These are phyloP conservation scores for Stephanodiscus minutulus DNA, from an alignment of 108 stramenopile species.

Conservation along the genomic window DNA sequence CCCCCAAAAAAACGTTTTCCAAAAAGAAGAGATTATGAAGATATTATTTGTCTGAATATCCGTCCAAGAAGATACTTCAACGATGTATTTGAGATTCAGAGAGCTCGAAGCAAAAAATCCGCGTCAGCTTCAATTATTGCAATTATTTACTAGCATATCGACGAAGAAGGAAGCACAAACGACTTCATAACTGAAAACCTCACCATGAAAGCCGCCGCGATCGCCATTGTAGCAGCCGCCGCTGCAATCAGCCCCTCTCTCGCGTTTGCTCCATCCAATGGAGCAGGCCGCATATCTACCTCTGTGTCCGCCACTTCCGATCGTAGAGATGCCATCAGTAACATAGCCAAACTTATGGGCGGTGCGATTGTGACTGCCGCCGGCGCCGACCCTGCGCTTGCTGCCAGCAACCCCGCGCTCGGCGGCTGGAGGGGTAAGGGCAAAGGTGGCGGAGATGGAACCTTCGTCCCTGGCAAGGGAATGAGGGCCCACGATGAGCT, in stretches of 20 bases:
- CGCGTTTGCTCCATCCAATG: conserved; percentile 37
- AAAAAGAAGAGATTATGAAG: no score
- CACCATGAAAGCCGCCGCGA: conserved; percentile 32
- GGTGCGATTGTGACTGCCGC: conserved; percentile 33
- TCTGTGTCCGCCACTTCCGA: conserved; percentile 38
- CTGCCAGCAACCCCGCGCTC: conserved; percentile 37
- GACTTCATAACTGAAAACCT: no score
- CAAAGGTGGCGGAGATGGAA: conserved; percentile 26
- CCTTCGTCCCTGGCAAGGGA: conserved; percentile 24
- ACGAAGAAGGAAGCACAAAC: no score
- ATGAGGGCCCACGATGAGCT: conserved; percentile 44
- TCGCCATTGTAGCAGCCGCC: conserved; percentile 30
- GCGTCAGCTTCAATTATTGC: no score
- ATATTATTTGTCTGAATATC: no score
- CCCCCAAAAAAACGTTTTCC: no score
- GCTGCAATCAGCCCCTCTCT: conserved; percentile 20
- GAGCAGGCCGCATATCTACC: conserved; percentile 22
- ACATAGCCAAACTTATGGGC: conserved; percentile 44
- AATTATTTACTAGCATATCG: no score
- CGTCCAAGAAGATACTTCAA: no score
- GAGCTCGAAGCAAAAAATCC: no score
- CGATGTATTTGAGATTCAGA: no score
- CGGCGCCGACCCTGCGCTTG: conserved; percentile 39
- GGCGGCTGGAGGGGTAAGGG: conserved; percentile 25
- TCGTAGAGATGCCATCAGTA: conserved; percentile 41